phyloP scores from a whole-genome alignment of 2,329 filamentous ascomycete species.

The Diaporthe batatas region DNA sequence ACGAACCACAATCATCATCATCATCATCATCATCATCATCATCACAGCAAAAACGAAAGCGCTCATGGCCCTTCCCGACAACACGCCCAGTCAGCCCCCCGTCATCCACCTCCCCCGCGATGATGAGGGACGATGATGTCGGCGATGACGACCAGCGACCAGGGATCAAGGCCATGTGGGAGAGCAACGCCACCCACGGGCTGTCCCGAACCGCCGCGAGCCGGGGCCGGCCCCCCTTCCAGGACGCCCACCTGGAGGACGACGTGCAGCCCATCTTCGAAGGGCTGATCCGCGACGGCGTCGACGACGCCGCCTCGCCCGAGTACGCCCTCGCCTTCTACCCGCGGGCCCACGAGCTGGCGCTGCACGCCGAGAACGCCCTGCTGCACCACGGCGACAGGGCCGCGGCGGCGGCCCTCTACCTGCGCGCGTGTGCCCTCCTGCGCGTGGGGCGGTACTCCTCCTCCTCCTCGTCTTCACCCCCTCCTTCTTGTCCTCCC shows the following conservation, averaged over 20 bases:
- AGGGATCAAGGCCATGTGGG: conserved; percentile 72
- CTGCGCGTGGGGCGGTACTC: conserved; percentile 81
- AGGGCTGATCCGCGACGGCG: conserved; percentile 70
- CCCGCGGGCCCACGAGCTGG: conserved; percentile 70
- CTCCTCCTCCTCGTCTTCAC: background rate
- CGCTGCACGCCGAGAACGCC: conserved; percentile 61
- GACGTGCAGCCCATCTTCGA: conserved; percentile 79
- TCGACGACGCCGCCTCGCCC: conserved; percentile 75
- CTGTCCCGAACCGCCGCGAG: conserved; percentile 75
- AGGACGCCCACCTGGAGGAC: conserved; percentile 77
- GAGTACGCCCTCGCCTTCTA: conserved; percentile 75
- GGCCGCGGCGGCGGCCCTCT: conserved; percentile 70
- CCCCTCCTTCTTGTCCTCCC: too few species aligned
- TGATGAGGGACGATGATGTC: background rate
- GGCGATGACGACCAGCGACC: conserved; percentile 50
- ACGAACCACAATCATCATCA: too few species aligned
- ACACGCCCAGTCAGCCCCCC: conserved; percentile 25
- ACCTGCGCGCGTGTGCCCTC: conserved; percentile 74
- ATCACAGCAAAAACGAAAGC: conserved; percentile 8
- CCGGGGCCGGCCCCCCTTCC: conserved; percentile 71
- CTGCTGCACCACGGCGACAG: conserved; percentile 62
- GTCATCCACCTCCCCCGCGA: conserved; percentile 47
- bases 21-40: too few species aligned
- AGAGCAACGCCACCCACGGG: conserved; percentile 71
- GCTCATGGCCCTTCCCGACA: conserved; percentile 19